A percentile compares a stretch with the other conserved stretches of the same genome.
These are phyloP conservation scores for Tilletiopsis washingtonensis DNA, from an alignment of 1,284 basidiomycete genomes.

Conservation along the genomic window DNA sequence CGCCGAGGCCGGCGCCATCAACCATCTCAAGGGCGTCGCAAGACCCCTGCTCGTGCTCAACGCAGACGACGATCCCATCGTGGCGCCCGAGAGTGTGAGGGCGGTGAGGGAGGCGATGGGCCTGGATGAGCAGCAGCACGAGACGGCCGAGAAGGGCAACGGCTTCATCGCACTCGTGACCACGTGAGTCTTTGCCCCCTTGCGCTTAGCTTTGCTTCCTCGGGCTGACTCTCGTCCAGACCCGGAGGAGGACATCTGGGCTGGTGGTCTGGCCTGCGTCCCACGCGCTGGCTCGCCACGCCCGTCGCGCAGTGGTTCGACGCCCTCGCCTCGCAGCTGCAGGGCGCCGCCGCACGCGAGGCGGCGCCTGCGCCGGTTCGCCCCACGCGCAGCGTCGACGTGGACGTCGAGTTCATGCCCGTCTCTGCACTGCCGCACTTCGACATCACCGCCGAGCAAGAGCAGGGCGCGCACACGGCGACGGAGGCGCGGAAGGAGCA, in stretches of 20 bases:
- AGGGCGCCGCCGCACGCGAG: too few relatives aligned
- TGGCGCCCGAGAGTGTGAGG: slow-evolving; percentile 50
- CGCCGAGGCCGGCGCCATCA: slow-evolving; percentile 36
- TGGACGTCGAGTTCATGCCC: too few relatives aligned
- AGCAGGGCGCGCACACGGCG: too few relatives aligned
- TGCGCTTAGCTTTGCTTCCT: too few relatives aligned
- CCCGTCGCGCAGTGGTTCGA: slow-evolving; percentile 33
- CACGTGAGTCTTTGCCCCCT: too few relatives aligned
- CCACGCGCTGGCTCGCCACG: slow-evolving; percentile 33
- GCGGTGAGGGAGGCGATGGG: slow-evolving; percentile 25
- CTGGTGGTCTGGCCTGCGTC: slow-evolving; percentile 62
- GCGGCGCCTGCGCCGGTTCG: too few relatives aligned
- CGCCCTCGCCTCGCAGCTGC: slow-evolving; percentile 26
- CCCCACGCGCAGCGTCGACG: too few relatives aligned
- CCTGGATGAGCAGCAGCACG: slow-evolving; percentile 15
- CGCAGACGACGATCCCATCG: slow-evolving; percentile 79
- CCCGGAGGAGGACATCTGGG: slow-evolving; percentile 89
- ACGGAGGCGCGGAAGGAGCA: too few relatives aligned
- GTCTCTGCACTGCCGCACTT: too few relatives aligned
- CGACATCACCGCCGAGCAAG: too few relatives aligned
- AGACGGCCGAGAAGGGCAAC: slow-evolving; percentile 59
- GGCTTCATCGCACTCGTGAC: slow-evolving; percentile 63
- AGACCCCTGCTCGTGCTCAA: slow-evolving; percentile 66
- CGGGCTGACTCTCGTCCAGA: too few relatives aligned
- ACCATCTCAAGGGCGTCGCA: slow-evolving; percentile 25